A percentile compares a stretch with the other conserved stretches of the same genome.
Conservation (phyloP, 2,329 filamentous ascomycete species). For the Aspergillus proliferans region DNA sequence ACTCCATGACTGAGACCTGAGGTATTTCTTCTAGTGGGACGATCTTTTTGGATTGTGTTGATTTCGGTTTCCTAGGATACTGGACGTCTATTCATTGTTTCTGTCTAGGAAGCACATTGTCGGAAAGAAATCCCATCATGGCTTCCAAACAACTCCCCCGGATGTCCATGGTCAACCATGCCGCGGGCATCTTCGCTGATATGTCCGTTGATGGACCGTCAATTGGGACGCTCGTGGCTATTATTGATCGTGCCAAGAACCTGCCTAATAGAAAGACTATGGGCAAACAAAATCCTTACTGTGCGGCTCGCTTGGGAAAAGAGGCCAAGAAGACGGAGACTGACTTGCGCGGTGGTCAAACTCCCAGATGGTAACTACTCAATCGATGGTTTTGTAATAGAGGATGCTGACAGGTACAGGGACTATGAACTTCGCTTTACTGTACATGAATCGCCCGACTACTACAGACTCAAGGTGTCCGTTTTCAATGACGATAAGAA, state of each 20-base stretch:
- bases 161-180: slow-evolving; percentile 62
- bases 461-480: slow-evolving; percentile 90
- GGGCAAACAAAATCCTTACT: slow-evolving; percentile 97
- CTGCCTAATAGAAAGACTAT: slow-evolving; percentile 94
- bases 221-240: slow-evolving; percentile 86
- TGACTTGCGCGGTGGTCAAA: slow-evolving; percentile 89
- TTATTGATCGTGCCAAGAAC: slow-evolving; percentile 94
- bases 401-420: slow-evolving; percentile 48
- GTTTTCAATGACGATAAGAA: slow-evolving; percentile 98
- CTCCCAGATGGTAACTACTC: slow-evolving; percentile 73
- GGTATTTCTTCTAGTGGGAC: neutral
- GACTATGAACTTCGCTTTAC: slow-evolving; percentile 95
- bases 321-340: slow-evolving; percentile 96
- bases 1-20: neutral
- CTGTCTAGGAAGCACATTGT: neutral
- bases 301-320: slow-evolving; percentile 86
- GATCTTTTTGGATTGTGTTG: neutral
- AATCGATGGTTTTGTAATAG: neutral
- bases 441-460: slow-evolving; percentile 94
- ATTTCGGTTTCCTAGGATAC: neutral
- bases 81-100: neutral
- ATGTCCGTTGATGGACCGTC: slow-evolving; percentile 87
- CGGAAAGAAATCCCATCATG: neutral
- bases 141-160: slow-evolving; percentile 46
- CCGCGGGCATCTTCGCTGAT: slow-evolving; percentile 88